Percentiles rank a stretch among this genome's conserved stretches.
These are phyloP conservation scores for Cladosporium sphaerospermum DNA, from an alignment of 2,329 filamentous ascomycete species.

Conservation along the genomic window DNA sequence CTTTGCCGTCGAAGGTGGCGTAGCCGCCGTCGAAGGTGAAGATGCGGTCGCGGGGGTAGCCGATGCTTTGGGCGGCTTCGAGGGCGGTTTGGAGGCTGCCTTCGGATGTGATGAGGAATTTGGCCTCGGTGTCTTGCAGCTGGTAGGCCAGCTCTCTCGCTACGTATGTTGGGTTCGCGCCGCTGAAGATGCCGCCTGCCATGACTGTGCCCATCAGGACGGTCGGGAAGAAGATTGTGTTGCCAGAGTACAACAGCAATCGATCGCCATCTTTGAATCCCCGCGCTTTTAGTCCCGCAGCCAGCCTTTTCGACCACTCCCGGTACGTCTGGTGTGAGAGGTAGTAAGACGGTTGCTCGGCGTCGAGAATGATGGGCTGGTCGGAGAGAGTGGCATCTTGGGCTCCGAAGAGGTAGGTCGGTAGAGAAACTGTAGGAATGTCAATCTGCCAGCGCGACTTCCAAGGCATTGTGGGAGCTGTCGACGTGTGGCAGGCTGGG, in stretches of 20 bases:
- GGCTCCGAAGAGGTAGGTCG: slow-evolving; percentile 46
- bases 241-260: slow-evolving; percentile 66
- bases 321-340: slow-evolving; percentile 61
- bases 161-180: slow-evolving; percentile 65
- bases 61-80: slow-evolving; percentile 56
- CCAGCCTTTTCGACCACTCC: slow-evolving; percentile 65
- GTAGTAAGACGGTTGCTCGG: slow-evolving; percentile 59
- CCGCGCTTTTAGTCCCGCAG: slow-evolving; percentile 55
- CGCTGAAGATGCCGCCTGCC: slow-evolving; percentile 72
- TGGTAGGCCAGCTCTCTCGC: slow-evolving; percentile 69
- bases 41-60: slow-evolving; percentile 50
- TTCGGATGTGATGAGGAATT: slow-evolving; percentile 60
- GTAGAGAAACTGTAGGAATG: slow-evolving; percentile 41
- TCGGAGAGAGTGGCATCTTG: slow-evolving; percentile 35
- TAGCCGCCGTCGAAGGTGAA: slow-evolving; percentile 59
- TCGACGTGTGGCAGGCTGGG: too few relatives aligned
- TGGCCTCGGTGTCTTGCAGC: slow-evolving; percentile 63
- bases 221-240: slow-evolving; percentile 65
- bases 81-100: slow-evolving; percentile 55
- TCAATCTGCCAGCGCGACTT: slow-evolving; percentile 45
- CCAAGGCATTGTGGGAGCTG: slow-evolving; percentile 41
- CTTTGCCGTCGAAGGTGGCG: slow-evolving; percentile 39
- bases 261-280: slow-evolving; percentile 64
- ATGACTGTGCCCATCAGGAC: slow-evolving; percentile 68
- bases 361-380: slow-evolving; percentile 54